phyloP scores from a whole-genome alignment of 495 filamentous ascomycete species.

The Jackrogersella minutella region DNA sequence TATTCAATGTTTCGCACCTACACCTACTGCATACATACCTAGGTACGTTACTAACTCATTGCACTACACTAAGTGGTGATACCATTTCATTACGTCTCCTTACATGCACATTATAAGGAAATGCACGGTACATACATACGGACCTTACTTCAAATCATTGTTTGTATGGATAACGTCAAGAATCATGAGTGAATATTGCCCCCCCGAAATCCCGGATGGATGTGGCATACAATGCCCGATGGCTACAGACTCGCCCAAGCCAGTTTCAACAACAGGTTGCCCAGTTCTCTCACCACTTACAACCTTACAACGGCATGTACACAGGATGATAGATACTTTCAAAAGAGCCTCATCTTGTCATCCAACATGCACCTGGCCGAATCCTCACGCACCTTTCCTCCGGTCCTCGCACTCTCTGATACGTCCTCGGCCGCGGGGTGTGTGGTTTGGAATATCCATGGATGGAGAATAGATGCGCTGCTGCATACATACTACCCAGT shows the following conservation, averaged over 20 bases:
- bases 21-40: neutral
- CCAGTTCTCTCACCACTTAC: neutral
- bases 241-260: neutral
- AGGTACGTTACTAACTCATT: neutral
- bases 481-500: too few species aligned
- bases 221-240: neutral
- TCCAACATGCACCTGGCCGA: slow-evolving; percentile 30
- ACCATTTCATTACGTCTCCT: neutral
- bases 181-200: neutral
- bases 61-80: neutral
- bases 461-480: slow-evolving; percentile 33
- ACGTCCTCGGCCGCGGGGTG: slow-evolving; percentile 23
- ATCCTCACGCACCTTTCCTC: slow-evolving; percentile 27
- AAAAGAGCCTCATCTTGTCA: slow-evolving; percentile 46
- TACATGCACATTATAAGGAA: neutral
- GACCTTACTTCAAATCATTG: too few species aligned
- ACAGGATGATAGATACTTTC: slow-evolving; percentile 32
- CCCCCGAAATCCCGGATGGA: neutral
- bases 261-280: neutral
- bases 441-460: slow-evolving; percentile 27
- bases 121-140: neutral
- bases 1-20: neutral
- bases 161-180: too few species aligned
- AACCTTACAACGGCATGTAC: slow-evolving; percentile 19
- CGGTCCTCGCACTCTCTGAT: slow-evolving; percentile 29